Conservation (phyloP, 305 asterid genomes). For the Fraxinus nigra region DNA sequence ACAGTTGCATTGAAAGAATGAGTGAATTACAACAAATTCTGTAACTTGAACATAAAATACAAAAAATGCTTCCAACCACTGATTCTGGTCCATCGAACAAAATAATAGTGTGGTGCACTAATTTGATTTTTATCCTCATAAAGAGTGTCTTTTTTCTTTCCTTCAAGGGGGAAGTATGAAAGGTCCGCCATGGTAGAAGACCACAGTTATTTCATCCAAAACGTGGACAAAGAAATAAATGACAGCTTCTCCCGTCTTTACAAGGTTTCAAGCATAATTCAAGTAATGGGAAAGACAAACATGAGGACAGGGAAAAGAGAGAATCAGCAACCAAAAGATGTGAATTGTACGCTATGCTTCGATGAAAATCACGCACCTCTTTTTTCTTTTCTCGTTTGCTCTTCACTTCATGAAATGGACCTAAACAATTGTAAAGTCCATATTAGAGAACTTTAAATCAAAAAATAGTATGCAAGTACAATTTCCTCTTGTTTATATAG, state of each 20-base stretch:
- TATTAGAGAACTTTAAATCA: slow-evolving; percentile 17
- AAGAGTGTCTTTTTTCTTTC: background rate
- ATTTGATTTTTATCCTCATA: background rate
- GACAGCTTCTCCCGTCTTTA: background rate
- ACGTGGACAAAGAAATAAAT: background rate
- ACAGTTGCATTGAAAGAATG: background rate
- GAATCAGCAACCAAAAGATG: slow-evolving; percentile 6
- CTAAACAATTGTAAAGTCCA: slow-evolving; percentile 38
- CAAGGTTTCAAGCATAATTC: background rate
- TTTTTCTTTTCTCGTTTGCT: slow-evolving; percentile 95
- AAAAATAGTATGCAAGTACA: background rate
- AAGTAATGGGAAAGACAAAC: background rate
- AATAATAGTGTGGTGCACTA: slow-evolving; percentile 1
- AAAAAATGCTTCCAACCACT: background rate
- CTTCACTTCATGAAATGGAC: slow-evolving; percentile 97
- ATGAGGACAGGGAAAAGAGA: background rate
- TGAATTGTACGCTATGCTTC: background rate
- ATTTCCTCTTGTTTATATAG: background rate
- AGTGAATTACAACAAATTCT: background rate
- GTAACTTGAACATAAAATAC: background rate
- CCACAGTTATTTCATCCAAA: slow-evolving; percentile 11
- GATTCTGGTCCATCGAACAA: background rate
- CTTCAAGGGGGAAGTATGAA: background rate
- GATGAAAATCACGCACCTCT: slow-evolving; percentile 61
- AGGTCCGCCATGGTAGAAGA: background rate